Conservation (phyloP, 495 filamentous ascomycete genomes). For the Penicillium soppii region DNA sequence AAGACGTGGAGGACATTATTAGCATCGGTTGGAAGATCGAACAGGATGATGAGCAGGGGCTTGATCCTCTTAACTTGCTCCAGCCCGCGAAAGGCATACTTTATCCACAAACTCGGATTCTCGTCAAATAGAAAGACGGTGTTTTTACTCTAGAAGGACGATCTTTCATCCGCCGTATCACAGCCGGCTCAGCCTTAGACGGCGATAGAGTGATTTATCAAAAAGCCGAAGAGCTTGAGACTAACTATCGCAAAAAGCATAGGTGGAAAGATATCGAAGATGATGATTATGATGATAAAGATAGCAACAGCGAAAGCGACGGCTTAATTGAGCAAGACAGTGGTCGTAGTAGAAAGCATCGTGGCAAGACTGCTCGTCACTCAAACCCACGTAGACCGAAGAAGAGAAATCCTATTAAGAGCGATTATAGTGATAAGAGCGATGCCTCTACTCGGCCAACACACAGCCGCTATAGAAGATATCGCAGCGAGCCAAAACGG, state of each 20-base stretch:
- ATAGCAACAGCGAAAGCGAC: slow-evolving; percentile 2
- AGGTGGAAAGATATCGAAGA: background rate
- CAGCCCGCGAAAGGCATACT: slow-evolving; percentile 3
- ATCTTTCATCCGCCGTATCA: slow-evolving; percentile 21
- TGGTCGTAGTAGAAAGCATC: background rate
- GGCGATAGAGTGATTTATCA: slow-evolving; percentile 21
- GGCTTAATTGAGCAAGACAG: background rate
- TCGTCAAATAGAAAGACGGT: slow-evolving; percentile 25
- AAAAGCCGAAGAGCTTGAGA: slow-evolving; percentile 20
- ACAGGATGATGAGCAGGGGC: slow-evolving; percentile 17
- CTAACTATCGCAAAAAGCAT: slow-evolving; percentile 4
- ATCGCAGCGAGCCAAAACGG: background rate
- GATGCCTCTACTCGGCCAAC: background rate
- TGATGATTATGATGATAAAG: background rate
- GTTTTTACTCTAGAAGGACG: slow-evolving; percentile 16
- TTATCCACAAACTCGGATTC: slow-evolving; percentile 22
- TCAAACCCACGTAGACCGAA: background rate
- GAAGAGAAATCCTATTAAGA: background rate
- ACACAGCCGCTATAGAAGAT: background rate
- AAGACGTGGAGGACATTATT: slow-evolving; percentile 18
- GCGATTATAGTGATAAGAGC: background rate
- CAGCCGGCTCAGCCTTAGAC: slow-evolving; percentile 10
- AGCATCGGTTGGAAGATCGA: slow-evolving; percentile 25
- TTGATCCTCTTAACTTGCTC: slow-evolving; percentile 11
- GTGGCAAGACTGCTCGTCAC: background rate